Conservation (phyloP, 2,329 filamentous ascomycete species). For the Tricladium varicosporioides region DNA sequence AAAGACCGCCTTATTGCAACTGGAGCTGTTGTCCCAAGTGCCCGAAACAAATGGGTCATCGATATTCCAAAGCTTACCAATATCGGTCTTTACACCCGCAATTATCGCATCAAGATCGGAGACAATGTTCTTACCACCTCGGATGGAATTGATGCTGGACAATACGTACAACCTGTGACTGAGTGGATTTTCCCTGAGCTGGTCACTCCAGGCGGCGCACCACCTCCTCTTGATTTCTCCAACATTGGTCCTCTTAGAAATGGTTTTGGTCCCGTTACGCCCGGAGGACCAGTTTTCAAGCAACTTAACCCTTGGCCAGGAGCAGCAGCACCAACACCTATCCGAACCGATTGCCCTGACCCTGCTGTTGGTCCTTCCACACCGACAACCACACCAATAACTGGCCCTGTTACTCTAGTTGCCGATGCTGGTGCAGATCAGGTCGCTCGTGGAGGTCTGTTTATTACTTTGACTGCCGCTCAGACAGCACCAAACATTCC, state of each 20-base stretch:
- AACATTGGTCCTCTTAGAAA: constrained; percentile 34
- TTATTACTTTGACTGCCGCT: too few species aligned
- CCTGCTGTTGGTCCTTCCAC: too few species aligned
- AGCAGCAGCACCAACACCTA: too few species aligned
- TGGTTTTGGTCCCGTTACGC: constrained; percentile 30
- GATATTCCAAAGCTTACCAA: constrained; percentile 29
- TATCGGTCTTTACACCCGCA: constrained; percentile 39
- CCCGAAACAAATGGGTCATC: constrained; percentile 41
- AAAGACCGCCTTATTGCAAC: constrained; percentile 37
- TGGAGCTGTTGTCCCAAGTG: constrained; percentile 30
- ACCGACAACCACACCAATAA: too few species aligned
- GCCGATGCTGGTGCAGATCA: too few species aligned
- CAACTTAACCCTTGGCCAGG: constrained; percentile 36
- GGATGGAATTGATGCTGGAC: constrained; percentile 40
- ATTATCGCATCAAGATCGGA: constrained; percentile 39
- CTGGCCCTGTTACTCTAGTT: too few species aligned
- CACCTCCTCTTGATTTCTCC: constrained; percentile 36
- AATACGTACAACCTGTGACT: constrained; percentile 40
- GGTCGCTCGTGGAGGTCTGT: too few species aligned
- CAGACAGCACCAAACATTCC: too few species aligned
- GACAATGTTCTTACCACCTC: constrained; percentile 36
- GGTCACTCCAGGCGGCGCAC: constrained; percentile 36
- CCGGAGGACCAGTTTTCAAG: constrained; percentile 33
- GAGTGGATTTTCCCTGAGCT: constrained; percentile 45
- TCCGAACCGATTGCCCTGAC: too few species aligned